phyloP scores from a whole-genome alignment of 192 early-diverging fungal species.

The Coemansia sp. region DNA sequence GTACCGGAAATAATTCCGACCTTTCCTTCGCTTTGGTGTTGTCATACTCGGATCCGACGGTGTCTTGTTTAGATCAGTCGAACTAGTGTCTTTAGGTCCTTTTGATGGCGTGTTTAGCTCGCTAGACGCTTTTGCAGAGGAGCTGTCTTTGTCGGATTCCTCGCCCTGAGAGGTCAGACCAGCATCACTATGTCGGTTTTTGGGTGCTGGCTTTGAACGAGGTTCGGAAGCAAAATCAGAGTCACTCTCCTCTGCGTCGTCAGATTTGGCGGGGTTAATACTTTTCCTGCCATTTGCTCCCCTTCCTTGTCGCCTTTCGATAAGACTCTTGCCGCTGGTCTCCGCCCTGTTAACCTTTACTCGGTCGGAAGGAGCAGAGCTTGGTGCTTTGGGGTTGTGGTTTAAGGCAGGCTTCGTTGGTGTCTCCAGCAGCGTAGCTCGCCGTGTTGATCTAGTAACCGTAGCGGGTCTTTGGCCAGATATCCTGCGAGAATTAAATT shows the following conservation, averaged over 20 bases:
- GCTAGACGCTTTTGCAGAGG: neutral
- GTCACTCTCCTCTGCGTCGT: neutral
- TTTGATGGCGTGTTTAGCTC: neutral
- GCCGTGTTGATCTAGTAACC: constrained; percentile 1
- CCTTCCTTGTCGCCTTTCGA: neutral
- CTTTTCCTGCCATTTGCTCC: neutral
- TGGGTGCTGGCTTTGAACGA: neutral
- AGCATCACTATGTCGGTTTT: neutral
- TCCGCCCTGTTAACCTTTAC: neutral
- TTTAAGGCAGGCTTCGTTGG: constrained; percentile 8
- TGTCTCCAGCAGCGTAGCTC: neutral
- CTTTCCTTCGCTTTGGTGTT: constrained; percentile 19
- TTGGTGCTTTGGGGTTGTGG: neutral
- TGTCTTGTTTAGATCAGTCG: neutral
- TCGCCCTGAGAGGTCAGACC: neutral
- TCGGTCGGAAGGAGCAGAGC: constrained; percentile 12
- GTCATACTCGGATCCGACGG: constrained; percentile 3
- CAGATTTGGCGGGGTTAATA: neutral
- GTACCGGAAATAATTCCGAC: constrained; percentile 19
- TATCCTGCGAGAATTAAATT: neutral
- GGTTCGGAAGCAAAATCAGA: neutral
- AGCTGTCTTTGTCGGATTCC: neutral
- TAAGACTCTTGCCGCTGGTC: neutral
- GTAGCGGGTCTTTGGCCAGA: neutral
- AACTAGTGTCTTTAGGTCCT: neutral